phyloP scores from a whole-genome alignment of 2,329 filamentous ascomycete species.

The Phyllosticta paracitricarpa region DNA sequence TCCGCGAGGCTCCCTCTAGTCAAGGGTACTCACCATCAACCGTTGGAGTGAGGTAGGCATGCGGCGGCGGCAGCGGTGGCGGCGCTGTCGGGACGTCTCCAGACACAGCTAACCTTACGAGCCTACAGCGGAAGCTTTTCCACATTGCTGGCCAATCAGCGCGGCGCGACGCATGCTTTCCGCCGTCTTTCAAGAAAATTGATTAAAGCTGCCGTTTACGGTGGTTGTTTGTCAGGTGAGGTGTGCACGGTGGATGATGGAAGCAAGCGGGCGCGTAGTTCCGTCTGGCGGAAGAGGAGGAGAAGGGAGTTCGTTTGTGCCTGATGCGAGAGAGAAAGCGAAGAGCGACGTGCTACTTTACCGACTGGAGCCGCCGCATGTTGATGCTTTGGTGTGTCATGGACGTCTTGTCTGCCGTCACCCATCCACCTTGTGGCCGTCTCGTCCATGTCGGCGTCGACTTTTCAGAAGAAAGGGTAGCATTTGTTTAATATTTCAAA shows the following conservation, averaged over 20 bases:
- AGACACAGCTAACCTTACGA: neutral
- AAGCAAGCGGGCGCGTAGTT: neutral
- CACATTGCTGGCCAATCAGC: neutral
- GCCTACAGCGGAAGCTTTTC: neutral
- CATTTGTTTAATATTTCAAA: neutral
- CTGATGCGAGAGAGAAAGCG: neutral
- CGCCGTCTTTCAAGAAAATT: neutral
- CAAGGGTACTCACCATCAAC: neutral
- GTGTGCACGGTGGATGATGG: neutral
- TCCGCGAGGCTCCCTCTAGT: neutral
- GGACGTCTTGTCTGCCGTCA: neutral
- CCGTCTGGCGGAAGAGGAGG: neutral
- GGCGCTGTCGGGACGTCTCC: neutral
- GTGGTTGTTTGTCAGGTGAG: neutral
- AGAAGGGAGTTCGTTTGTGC: neutral
- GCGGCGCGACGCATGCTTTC: neutral
- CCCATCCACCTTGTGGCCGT: neutral
- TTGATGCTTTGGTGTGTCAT: neutral
- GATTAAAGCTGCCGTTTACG: neutral
- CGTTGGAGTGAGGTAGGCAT: neutral
- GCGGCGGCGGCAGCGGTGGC: too few species aligned
- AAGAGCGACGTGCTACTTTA: neutral
- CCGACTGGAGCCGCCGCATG: neutral
- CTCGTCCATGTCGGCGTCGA: neutral
- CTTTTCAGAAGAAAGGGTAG: neutral